These are phyloP conservation scores for Lobosporangium transversale DNA, from an alignment of 192 early-diverging fungal genomes.

Conservation along the genomic window DNA sequence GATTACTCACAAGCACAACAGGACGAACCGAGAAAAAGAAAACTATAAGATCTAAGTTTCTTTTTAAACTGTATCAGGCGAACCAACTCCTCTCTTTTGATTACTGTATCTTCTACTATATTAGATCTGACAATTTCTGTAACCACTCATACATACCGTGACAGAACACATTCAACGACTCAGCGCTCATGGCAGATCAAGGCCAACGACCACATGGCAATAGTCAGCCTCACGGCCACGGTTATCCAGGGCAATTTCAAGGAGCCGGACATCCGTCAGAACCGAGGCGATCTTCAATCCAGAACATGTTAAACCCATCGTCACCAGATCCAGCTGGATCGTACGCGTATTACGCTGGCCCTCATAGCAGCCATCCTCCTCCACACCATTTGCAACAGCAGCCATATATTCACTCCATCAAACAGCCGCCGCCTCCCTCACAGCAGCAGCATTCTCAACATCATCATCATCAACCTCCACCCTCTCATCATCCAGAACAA, in stretches of 20 bases:
- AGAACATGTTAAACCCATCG: slow-evolving; percentile 43
- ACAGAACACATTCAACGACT: too few relatives aligned
- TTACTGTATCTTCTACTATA: too few relatives aligned
- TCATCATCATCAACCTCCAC: slow-evolving; percentile 13
- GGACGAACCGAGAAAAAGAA: too few relatives aligned
- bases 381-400: slow-evolving; percentile 29
- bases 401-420: slow-evolving; percentile 19
- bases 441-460: slow-evolving; percentile 25
- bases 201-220: slow-evolving; percentile 21
- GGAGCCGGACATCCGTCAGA: slow-evolving; percentile 2
- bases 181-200: slow-evolving; percentile 26
- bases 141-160: too few relatives aligned
- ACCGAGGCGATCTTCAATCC: slow-evolving; percentile 46
- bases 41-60: too few relatives aligned
- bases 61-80: too few relatives aligned
- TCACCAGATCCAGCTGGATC: slow-evolving; percentile 25
- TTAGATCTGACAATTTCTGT: too few relatives aligned
- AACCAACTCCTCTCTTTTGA: too few relatives aligned
- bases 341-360: slow-evolving; percentile 14
- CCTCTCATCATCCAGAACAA: slow-evolving; percentile 12
- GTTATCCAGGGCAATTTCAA: slow-evolving; percentile 16
- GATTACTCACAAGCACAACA: too few relatives aligned
- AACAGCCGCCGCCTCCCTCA: slow-evolving; percentile 7
- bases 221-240: slow-evolving; percentile 11
- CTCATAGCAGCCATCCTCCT: background rate